Evolutionary conservation across 495 filamentous ascomycete species (phyloP).

Genomic region (Neurospora sp.): DNA sequence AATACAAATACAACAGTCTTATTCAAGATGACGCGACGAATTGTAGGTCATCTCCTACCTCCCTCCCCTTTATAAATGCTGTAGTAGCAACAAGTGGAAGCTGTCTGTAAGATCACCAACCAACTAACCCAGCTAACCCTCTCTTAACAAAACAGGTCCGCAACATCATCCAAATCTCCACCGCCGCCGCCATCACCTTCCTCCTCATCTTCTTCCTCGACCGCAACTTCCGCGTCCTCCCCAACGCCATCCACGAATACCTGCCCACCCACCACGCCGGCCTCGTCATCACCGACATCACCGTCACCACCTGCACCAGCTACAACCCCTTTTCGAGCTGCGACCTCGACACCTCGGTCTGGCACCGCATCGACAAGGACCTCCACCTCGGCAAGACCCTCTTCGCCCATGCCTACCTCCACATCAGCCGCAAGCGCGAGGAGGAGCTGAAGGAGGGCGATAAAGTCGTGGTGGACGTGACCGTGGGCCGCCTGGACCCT

Average conservation of each 20-base stretch:
- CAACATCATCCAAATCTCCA: slow-evolving; percentile 68
- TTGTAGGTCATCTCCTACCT: slow-evolving; percentile 23
- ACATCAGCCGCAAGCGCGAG: slow-evolving; percentile 79
- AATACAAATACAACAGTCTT: not conserved
- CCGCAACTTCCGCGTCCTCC: slow-evolving; percentile 70
- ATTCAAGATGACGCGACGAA: slow-evolving; percentile 32
- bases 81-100: not conserved
- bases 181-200: slow-evolving; percentile 55
- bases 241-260: slow-evolving; percentile 69
- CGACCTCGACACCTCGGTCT: slow-evolving; percentile 61
- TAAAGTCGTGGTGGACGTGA: slow-evolving; percentile 74
- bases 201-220: slow-evolving; percentile 68
- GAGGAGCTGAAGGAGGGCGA: slow-evolving; percentile 68
- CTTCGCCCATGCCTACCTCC: slow-evolving; percentile 71
- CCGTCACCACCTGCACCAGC: slow-evolving; percentile 64
- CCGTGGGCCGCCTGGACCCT: slow-evolving; percentile 64
- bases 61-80: not conserved
- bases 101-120: not conserved
- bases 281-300: slow-evolving; percentile 80
- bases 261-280: slow-evolving; percentile 75
- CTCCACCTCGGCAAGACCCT: slow-evolving; percentile 67
- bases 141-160: slow-evolving; percentile 47
- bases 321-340: slow-evolving; percentile 71
- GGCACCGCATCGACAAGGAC: slow-evolving; percentile 88
- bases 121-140: not conserved